Conservation (phyloP, 192 early-diverging fungal genomes). For the Podila clonocystis region DNA sequence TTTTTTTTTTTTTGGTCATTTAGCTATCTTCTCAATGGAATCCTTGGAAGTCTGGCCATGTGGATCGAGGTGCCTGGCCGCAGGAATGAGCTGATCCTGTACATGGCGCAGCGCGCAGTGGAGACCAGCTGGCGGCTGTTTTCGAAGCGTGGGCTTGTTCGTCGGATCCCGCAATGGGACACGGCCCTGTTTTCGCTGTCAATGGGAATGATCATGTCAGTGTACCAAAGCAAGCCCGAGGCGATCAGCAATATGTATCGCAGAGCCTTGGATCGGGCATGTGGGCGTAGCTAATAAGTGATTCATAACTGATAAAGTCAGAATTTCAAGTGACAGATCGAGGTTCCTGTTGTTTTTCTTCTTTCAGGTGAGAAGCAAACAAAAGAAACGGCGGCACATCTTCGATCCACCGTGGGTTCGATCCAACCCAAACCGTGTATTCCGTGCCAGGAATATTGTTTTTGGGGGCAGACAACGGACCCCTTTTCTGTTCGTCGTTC, state of each 20-base stretch:
- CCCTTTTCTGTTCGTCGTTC: background rate
- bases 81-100: constrained; percentile 83
- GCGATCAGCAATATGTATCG: constrained; percentile 62
- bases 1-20: too few relatives aligned
- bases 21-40: constrained; percentile 55
- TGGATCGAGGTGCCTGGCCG: constrained; percentile 71
- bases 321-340: too few relatives aligned
- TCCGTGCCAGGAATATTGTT: too few relatives aligned
- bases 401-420: too few relatives aligned
- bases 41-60: constrained; percentile 62
- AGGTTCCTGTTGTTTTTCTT: too few relatives aligned
- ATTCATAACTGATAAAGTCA: too few relatives aligned
- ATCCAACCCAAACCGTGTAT: too few relatives aligned
- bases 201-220: constrained; percentile 82
- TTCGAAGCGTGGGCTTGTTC: constrained; percentile 65
- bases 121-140: constrained; percentile 73
- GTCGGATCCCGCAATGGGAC: constrained; percentile 74
- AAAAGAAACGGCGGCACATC: too few relatives aligned
- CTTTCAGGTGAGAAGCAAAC: too few relatives aligned
- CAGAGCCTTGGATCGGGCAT: too few relatives aligned
- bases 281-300: too few relatives aligned
- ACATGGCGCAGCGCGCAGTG: constrained; percentile 81
- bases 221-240: constrained; percentile 83
- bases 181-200: constrained; percentile 74
- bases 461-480: too few relatives aligned